A percentile compares a stretch with the other conserved stretches of the same genome.
Evolutionary conservation across 2,329 filamentous ascomycete species (phyloP).

Genomic region (Fusarium xyrophilum): DNA sequence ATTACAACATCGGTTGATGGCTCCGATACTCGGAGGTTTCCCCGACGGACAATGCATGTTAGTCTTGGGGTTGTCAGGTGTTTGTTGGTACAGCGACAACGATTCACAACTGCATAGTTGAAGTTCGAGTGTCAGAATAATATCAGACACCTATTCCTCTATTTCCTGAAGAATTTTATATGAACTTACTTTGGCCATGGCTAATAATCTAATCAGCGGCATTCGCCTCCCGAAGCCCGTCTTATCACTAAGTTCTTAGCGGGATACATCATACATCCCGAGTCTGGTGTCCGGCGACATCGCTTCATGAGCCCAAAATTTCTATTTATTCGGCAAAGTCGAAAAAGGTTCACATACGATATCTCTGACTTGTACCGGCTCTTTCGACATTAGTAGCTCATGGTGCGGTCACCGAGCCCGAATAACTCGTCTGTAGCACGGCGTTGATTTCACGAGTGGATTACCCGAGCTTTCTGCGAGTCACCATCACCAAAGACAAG

Average conservation of each 20-base stretch:
- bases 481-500: conserved; percentile 2
- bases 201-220: conserved; percentile 4
- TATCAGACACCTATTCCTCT: not conserved
- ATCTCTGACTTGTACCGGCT: not conserved
- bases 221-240: conserved; percentile 16
- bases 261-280: conserved; percentile 22
- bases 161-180: not conserved
- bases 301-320: conserved; percentile 1
- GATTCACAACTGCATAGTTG: not conserved
- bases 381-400: not conserved
- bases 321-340: not conserved
- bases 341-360: not conserved
- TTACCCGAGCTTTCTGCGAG: conserved; percentile 42
- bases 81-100: conserved; percentile 2
- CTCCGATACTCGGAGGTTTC: conserved; percentile 27
- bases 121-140: no score
- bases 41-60: conserved; percentile 19
- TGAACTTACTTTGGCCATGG: not conserved
- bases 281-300: conserved; percentile 4
- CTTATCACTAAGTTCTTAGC: conserved; percentile 4
- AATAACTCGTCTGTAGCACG: not conserved
- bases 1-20: conserved; percentile 40
- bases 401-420: not conserved
- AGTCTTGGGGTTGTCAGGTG: not conserved
- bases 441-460: conserved; percentile 18